A percentile compares a stretch with the other conserved stretches of the same genome.
phyloP scores from a whole-genome alignment of 1,284 basidiomycete species.

The Wolfiporia cocos region DNA sequence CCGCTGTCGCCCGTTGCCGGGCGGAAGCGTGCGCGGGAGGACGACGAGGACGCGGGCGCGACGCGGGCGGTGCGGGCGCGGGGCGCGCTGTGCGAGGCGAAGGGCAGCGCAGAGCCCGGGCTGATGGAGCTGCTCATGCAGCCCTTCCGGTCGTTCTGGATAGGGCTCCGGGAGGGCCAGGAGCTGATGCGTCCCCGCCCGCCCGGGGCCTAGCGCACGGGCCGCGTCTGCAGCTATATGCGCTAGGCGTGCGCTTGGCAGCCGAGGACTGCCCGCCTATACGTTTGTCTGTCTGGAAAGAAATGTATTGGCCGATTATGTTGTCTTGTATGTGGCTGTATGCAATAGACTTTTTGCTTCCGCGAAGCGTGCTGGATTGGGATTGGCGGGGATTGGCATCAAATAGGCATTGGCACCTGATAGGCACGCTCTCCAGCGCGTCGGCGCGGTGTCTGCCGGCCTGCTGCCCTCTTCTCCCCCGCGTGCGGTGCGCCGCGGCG shows the following conservation, averaged over 20 bases:
- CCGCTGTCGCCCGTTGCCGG: constrained; percentile 14
- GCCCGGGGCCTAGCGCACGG: too few species aligned
- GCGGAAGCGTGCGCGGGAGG: constrained; percentile 43
- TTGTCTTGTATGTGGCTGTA: too few species aligned
- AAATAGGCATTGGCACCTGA: not conserved
- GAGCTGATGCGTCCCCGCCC: too few species aligned
- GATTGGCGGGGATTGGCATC: constrained; percentile 1
- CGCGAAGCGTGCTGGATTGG: constrained; percentile 2
- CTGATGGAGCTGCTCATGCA: constrained; percentile 50
- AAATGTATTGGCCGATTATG: too few species aligned
- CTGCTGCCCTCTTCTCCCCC: not conserved
- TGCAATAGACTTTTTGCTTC: constrained; percentile 4
- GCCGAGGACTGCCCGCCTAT: too few species aligned
- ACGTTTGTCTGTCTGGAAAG: too few species aligned
- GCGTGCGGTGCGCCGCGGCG: too few species aligned
- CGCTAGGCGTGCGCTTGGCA: too few species aligned
- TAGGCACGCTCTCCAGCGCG: constrained; percentile 3
- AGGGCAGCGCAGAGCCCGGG: constrained; percentile 36
- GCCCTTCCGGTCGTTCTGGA: constrained; percentile 56
- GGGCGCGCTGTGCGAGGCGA: constrained; percentile 37
- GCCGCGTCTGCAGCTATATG: too few species aligned
- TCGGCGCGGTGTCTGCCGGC: constrained; percentile 4
- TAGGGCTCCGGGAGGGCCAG: constrained; percentile 59
- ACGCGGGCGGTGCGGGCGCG: constrained; percentile 42
- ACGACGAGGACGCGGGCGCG: constrained; percentile 29